Evolutionary conservation across 2,329 filamentous ascomycete genomes (phyloP), one percentile per base, ranked within the genome.

Genomic region (Piedraia hortae): DNA sequence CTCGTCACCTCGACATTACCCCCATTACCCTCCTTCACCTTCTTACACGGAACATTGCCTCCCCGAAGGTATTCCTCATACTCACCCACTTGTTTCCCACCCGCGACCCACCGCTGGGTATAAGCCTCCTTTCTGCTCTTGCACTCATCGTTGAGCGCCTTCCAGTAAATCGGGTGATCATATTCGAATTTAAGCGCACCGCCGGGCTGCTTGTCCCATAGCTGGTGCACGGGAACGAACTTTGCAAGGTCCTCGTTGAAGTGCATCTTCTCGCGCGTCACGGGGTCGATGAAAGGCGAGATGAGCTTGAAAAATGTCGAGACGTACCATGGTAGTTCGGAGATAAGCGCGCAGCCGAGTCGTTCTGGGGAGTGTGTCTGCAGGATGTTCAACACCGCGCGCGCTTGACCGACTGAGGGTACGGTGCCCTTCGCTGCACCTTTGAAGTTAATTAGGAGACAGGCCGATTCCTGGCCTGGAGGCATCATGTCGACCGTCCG

Each of bases 351-450:
- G 36, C 71, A 64, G 20, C 85, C 85, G 14, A 97, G 53, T 24
- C 85, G 56, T 52, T 97, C 85, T 0, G 85, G 85, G 42, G 93
- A 93, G 49, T 97, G 80, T 32, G 71, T 80, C 50, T 97, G 85
- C 28, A 97, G 55, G 34, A 97, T 89, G 42, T 69, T 59, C 35
- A 97, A 51, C n/a, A 80, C 72, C 50, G 88, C 69, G 34, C 72
- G 65, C 4, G 72, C 75, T 40, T 73, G 69, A 14, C 59, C 59
- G 26, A 91, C 53, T 6, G 64, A 64, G 5, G 82, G 77, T 38
- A 78, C 75, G 36, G 68, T 62, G 24, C 74, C 64, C 27, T 57
- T 62, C 42, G 71, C 72, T 33, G 66, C 69, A 28, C 68, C 59
- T 46, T 77, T 75, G 54, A 90, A 93, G 50, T 91, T 82, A 46